A percentile compares a stretch with the other conserved stretches of the same genome.
Conservation (phyloP, 2,329 filamentous ascomycete species). For the Aaosphaeria pasadenensis region DNA sequence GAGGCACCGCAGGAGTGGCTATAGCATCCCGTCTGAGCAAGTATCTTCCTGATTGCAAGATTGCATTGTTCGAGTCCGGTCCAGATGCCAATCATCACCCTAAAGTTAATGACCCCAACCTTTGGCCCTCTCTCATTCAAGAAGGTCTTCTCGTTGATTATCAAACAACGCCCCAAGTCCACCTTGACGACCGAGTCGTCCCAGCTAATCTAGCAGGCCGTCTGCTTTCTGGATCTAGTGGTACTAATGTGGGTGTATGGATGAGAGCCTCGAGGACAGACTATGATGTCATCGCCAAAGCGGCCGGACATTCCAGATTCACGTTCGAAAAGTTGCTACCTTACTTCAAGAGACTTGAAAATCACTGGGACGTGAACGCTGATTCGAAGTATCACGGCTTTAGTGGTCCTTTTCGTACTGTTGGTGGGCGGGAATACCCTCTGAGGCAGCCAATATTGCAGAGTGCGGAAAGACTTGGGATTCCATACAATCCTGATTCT, state of each 20-base stretch:
- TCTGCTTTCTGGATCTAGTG: slow-evolving; percentile 14
- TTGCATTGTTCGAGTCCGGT: slow-evolving; percentile 15
- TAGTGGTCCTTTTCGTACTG: slow-evolving; percentile 13
- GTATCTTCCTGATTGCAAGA: slow-evolving; percentile 1
- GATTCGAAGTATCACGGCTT: slow-evolving; percentile 12
- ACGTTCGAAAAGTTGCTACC: slow-evolving; percentile 12
- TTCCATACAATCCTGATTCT: slow-evolving; percentile 8
- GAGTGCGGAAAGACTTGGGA: slow-evolving; percentile 9
- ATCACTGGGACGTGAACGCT: slow-evolving; percentile 7
- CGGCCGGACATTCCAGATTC: slow-evolving; percentile 10
- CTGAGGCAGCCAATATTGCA: slow-evolving; percentile 8
- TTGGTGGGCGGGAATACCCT: slow-evolving; percentile 12
- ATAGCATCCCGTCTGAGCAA: slow-evolving; percentile 17
- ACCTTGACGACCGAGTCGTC: slow-evolving; percentile 10
- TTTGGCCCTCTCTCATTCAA: not conserved
- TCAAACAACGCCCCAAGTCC: slow-evolving; percentile 11
- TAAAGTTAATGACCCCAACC: slow-evolving; percentile 8
- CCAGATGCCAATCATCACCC: slow-evolving; percentile 10
- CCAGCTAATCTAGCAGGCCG: slow-evolving; percentile 9
- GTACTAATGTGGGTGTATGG: slow-evolving; percentile 13
- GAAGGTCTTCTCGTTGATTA: slow-evolving; percentile 12
- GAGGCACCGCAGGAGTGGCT: slow-evolving; percentile 20
- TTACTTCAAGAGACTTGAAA: slow-evolving; percentile 13
- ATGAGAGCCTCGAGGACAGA: slow-evolving; percentile 12
- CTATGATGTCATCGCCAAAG: slow-evolving; percentile 10